Base-by-base conservation (phyloP, 805 yeast genomes). In the Candida xyloterini region DNA sequence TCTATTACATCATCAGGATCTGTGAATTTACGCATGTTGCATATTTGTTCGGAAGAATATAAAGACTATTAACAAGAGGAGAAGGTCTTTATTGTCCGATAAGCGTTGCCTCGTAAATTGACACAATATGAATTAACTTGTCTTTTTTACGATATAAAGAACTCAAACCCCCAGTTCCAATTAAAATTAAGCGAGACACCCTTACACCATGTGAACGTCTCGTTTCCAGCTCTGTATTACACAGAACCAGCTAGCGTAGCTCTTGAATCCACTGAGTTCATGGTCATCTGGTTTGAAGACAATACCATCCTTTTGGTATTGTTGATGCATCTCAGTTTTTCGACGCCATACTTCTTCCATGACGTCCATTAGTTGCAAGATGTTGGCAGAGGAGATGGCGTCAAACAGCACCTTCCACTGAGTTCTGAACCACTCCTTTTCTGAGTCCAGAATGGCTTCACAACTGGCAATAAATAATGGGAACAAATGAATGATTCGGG, bases 391-490 rank as follows among this genome's bases (percentile, higher is more conserved):
- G 40, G 46, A 40, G 4, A 46, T 35, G 10, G 32, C 28, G 15
- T 29, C 33, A 25, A 45, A 52, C n/a, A 52, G 35, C 14, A 27
- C 9, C 15, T 31, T 20, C 44, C 43, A 37, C 11, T 35, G 47
- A 9, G 38, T 14, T 10, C 35, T 10, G 27, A 41, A 39, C 53
- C 50, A 50, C 3, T 11, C 18, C 14, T 38, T 23, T 11, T 50
- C 47, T 7, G 30, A 37, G 3, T 8, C 18, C 6, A 30, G 15
- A 15, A 32, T 20, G 4, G 43, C 43, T 18, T 51, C 54, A 27
- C 54, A 50, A 3, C 50, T 38, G 4, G 49, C 49, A 8, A 50
- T 33, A 26, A 51, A 50, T 15, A 51, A 35, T 10, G 51, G 52
- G 20, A 35, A 45, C 23, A 43, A 27, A 18, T 48, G 49, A 10